Percentiles rank a stretch among this genome's conserved stretches.
phyloP scores from a whole-genome alignment of 257 asterid genomes.

The Salvia miltiorrhiza region DNA sequence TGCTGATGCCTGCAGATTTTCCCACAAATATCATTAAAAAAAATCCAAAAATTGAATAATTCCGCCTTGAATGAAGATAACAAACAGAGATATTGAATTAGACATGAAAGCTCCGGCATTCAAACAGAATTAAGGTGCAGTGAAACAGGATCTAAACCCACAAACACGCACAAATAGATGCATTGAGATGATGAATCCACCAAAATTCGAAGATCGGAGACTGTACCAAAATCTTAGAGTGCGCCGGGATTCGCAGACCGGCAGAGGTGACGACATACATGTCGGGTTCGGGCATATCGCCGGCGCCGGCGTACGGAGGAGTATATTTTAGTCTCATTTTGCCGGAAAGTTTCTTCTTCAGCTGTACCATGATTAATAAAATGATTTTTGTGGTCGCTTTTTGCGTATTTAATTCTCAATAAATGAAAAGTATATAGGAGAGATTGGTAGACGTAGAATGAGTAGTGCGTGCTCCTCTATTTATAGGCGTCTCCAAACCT shows the following conservation, averaged over 20 bases:
- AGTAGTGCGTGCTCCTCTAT: background rate
- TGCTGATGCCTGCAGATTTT: constrained; percentile 55
- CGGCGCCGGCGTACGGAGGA: constrained; percentile 28
- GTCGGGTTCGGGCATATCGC: constrained; percentile 52
- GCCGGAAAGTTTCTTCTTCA: constrained; percentile 36
- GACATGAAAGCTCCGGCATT: background rate
- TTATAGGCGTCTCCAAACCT: constrained; percentile 14
- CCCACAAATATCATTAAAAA: background rate
- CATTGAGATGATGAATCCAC: background rate
- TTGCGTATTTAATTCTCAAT: background rate
- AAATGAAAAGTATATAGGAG: background rate
- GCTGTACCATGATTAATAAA: constrained; percentile 33
- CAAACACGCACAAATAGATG: background rate
- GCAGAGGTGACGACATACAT: constrained; percentile 56
- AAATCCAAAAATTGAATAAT: background rate
- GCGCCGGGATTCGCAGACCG: constrained; percentile 62
- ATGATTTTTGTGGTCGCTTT: background rate
- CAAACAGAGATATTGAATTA: background rate
- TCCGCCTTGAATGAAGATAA: background rate
- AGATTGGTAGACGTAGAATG: background rate
- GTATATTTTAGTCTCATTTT: constrained; percentile 22
- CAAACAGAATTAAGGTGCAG: background rate
- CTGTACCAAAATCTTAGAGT: constrained; percentile 63
- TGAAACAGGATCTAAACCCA: background rate
- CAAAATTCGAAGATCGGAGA: background rate